Conservation (phyloP, 495 filamentous ascomycete genomes). For the Staphylotrichum tortipilum region DNA sequence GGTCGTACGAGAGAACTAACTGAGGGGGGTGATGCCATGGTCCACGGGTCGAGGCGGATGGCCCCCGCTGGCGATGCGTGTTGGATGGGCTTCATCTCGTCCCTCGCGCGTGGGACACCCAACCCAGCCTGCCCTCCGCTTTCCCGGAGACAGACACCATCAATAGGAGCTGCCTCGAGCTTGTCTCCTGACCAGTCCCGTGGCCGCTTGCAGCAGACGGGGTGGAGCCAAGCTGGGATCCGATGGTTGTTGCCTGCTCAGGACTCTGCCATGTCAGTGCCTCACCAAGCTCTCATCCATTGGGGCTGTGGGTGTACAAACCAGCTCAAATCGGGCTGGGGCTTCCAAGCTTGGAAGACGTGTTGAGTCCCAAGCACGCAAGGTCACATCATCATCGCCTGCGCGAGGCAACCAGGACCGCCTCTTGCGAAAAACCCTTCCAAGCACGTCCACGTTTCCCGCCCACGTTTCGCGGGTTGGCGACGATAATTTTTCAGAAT, state of each 20-base stretch:
- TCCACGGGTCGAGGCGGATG: no score
- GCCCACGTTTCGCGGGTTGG: not conserved
- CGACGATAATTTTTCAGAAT: not conserved
- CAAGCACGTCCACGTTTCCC: not conserved
- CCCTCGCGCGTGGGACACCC: no score
- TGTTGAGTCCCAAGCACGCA: no score
- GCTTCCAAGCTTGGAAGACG: no score
- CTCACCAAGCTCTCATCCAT: no score
- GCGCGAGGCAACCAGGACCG: no score
- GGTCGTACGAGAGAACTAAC: conserved; percentile 5
- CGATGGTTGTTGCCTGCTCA: conserved; percentile 1
- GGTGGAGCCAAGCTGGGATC: conserved; percentile 3
- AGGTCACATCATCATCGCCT: not conserved
- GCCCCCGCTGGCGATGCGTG: no score
- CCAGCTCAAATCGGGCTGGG: no score
- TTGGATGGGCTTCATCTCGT: no score
- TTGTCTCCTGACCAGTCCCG: not conserved
- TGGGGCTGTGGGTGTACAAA: no score
- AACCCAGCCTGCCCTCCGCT: not conserved
- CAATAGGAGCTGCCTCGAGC: not conserved
- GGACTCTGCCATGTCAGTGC: no score
- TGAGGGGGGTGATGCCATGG: not conserved
- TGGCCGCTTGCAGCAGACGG: not conserved
- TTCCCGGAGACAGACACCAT: not conserved
- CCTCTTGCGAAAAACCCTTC: no score